phyloP scores from a whole-genome alignment of 345 rosid genomes.

The Salix exigua region DNA sequence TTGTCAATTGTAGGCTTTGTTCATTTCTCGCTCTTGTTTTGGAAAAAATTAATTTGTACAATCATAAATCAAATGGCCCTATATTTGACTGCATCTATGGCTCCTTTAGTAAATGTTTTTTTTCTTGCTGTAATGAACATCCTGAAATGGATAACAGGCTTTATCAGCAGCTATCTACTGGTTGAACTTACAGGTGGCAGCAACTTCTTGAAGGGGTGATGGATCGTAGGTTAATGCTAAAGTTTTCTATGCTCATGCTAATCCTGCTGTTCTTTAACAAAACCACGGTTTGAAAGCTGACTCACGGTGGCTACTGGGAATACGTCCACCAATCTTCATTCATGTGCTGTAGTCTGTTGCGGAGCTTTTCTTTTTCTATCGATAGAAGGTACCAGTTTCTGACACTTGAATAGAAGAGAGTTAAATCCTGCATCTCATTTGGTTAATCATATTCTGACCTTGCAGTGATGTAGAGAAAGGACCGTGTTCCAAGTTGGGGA shows the following conservation, averaged over 20 bases:
- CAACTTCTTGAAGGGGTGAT: conserved; percentile 32
- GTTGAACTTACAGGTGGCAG: conserved; percentile 98
- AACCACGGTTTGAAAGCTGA: conserved; percentile 32
- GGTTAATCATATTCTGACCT: no score
- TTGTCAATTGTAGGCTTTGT: no score
- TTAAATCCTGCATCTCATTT: no score
- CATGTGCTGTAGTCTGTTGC: neutral
- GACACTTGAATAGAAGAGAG: neutral
- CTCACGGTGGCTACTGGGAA: neutral
- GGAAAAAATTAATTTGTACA: neutral
- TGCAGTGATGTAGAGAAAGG: no score
- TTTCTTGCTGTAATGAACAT: conserved; percentile 52
- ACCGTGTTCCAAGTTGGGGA: no score
- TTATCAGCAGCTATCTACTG: conserved; percentile 93
- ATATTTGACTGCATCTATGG: conserved; percentile 11
- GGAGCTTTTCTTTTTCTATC: neutral
- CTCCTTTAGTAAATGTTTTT: conserved; percentile 17
- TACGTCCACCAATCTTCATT: neutral
- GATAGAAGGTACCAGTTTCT: conserved; percentile 4
- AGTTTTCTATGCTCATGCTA: conserved; percentile 52
- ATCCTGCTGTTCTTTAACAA: conserved; percentile 55
- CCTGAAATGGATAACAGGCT: conserved; percentile 88
- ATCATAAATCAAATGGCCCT: neutral
- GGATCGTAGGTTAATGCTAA: conserved; percentile 52
- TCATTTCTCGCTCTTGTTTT: neutral